Conservation (phyloP, 1,139 yeast genomes). For the Wickerhamomyces sp. region DNA sequence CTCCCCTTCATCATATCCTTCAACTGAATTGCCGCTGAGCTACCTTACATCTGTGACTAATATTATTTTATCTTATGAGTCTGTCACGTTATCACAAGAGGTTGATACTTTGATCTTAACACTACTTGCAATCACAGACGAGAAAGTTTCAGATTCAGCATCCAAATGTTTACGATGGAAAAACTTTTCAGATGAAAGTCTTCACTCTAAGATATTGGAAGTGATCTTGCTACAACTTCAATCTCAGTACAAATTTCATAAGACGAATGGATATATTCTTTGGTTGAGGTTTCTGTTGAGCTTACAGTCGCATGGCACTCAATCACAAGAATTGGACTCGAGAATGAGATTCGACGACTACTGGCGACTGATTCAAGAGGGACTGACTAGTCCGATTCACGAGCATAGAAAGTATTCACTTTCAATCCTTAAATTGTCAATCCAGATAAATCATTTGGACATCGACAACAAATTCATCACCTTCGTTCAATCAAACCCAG, state of each 20-base stretch:
- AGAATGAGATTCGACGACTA: constrained; percentile 38
- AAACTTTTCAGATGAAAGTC: constrained; percentile 28
- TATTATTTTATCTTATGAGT: constrained; percentile 9
- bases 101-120: constrained; percentile 11
- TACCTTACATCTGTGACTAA: constrained; percentile 11
- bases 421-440: constrained; percentile 58
- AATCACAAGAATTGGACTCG: constrained; percentile 28
- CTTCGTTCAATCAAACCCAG: constrained; percentile 38
- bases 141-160: constrained; percentile 28
- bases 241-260: constrained; percentile 27
- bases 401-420: constrained; percentile 72
- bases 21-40: constrained; percentile 2
- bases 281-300: constrained; percentile 49
- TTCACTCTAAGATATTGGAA: constrained; percentile 38
- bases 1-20: no score
- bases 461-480: constrained; percentile 39
- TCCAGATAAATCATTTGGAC: constrained; percentile 39
- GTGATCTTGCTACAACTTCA: constrained; percentile 34
- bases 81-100: constrained; percentile 2
- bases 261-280: constrained; percentile 42
- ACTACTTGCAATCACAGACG: constrained; percentile 11
- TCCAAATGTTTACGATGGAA: constrained; percentile 47
- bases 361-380: constrained; percentile 57
- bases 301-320: constrained; percentile 5
- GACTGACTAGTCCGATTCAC: constrained; percentile 52